Base-by-base conservation (phyloP, 2,329 filamentous ascomycete species). In the Diaporthe caulivora region DNA sequence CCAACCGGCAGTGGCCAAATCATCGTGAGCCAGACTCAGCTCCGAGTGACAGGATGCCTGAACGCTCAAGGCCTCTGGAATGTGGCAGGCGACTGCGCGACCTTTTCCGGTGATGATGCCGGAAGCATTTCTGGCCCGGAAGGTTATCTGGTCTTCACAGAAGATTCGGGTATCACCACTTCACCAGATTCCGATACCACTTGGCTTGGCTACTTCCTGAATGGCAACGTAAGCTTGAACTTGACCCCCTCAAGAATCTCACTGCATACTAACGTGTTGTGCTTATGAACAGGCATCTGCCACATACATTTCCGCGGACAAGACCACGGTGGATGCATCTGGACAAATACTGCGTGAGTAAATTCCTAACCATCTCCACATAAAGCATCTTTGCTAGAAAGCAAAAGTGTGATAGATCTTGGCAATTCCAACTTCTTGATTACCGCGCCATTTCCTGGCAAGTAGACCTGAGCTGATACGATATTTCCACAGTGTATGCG, bases 1-100 rank as follows among this genome's bases (percentile, higher is more conserved):
- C 44, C 26, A 2, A 34, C 15, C 9, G 62, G 62, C 24, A 37
- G 21, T 49, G 62, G 62, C 4, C 62, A 65, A 24, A 65, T 65
- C 44, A 51, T 65, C 31, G 62, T 65, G 21, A 65, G 62, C 44
- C 62, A 65, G 31, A 65, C 62, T 11, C 62, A 65, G 62, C 62
- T 65, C 62, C 62, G 62, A 6, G 62, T 65, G 29, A 65, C 44
- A 13, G 62, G 62, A 40, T 65, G 62, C n/a, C 44, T 65, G 15
- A 40, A 65, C 34, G 62, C 44, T 21, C 3, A 34, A 10, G 62
- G 62, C 3, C 31, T 65, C 5, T 65, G 62, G 62, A 65, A 51
- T 15, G 31, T 65, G 15, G 62, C 44, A 37, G 62, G 44, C 7
- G 44, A 65, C 29, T 65, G 62, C 42, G 62, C 62, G 8, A 37